A percentile compares a stretch with the other conserved stretches of the same genome.
Conservation (phyloP, 768 basidiomycete genomes). For the Jaapia argillacea region DNA sequence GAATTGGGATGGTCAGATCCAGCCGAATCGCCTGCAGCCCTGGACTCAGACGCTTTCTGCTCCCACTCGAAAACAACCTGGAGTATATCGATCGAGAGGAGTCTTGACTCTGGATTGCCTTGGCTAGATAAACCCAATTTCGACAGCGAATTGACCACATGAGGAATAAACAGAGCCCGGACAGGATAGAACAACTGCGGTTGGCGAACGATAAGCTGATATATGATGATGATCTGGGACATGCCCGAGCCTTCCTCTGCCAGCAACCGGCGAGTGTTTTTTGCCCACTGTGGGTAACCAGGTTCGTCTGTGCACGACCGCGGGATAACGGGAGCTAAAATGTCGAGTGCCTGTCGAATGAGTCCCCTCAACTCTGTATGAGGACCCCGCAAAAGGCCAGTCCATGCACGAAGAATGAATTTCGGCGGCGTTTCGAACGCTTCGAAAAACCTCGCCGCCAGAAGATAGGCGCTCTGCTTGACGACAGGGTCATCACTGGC, state of each 20-base stretch:
- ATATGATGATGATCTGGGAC: constrained; percentile 68
- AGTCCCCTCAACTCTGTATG: constrained; percentile 68
- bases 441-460: constrained; percentile 87
- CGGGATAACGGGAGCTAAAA: constrained; percentile 75
- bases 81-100: constrained; percentile 81
- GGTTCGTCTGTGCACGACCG: constrained; percentile 45
- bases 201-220: constrained; percentile 88
- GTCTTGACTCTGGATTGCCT: constrained; percentile 71
- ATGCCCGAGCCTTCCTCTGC: constrained; percentile 76
- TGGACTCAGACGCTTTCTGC: constrained; percentile 30
- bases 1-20: no score
- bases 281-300: constrained; percentile 71
- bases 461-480: constrained; percentile 85
- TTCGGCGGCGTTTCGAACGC: constrained; percentile 84
- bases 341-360: constrained; percentile 80
- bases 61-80: constrained; percentile 96
- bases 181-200: constrained; percentile 88
- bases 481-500: constrained; percentile 81
- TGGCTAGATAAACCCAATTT: constrained; percentile 76
- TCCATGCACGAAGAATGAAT: constrained; percentile 87
- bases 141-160: constrained; percentile 83
- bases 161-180: constrained; percentile 84
- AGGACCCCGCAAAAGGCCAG: constrained; percentile 74
- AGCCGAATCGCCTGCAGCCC: constrained; percentile 2
- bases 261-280: constrained; percentile 72